These are phyloP conservation scores for Elymus sibiricus DNA, from an alignment of 176 grass and related monocot species.

Conservation along the genomic window DNA sequence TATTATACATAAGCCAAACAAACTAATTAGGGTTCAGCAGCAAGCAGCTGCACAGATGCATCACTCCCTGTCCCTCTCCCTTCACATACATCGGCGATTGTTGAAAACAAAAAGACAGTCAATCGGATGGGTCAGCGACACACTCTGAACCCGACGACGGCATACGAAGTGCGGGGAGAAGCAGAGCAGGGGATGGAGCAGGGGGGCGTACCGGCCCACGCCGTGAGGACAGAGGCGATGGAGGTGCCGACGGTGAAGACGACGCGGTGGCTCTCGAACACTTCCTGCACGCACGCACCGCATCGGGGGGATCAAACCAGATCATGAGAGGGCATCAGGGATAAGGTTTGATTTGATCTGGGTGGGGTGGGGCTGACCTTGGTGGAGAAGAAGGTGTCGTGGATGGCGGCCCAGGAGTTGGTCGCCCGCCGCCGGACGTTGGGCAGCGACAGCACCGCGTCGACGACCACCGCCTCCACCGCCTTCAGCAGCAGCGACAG, in stretches of 20 bases:
- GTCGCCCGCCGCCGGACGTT: slow-evolving; percentile 56
- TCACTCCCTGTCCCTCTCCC: background rate
- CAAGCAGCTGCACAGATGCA: background rate
- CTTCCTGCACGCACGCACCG: too few species aligned
- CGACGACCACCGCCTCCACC: too few species aligned
- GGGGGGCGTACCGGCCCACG: slow-evolving; percentile 64
- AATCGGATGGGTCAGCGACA: background rate
- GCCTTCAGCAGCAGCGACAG: too few species aligned
- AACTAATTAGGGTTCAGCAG: too few species aligned
- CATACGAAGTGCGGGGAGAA: background rate
- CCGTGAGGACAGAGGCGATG: slow-evolving; percentile 80
- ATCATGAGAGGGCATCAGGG: too few species aligned
- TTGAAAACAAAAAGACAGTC: background rate
- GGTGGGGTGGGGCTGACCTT: too few species aligned
- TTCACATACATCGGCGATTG: background rate
- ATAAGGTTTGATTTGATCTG: too few species aligned
- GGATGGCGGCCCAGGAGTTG: slow-evolving; percentile 65
- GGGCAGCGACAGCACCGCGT: slow-evolving; percentile 31
- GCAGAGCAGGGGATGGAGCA: background rate
- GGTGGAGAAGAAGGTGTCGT: slow-evolving; percentile 75
- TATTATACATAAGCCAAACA: too few species aligned
- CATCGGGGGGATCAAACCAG: too few species aligned
- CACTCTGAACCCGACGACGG: background rate
- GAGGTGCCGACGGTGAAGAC: slow-evolving; percentile 89
- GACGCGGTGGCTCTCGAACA: too few species aligned